Conservation (phyloP, 805 yeast species). For the Kodamaea laetipori region DNA sequence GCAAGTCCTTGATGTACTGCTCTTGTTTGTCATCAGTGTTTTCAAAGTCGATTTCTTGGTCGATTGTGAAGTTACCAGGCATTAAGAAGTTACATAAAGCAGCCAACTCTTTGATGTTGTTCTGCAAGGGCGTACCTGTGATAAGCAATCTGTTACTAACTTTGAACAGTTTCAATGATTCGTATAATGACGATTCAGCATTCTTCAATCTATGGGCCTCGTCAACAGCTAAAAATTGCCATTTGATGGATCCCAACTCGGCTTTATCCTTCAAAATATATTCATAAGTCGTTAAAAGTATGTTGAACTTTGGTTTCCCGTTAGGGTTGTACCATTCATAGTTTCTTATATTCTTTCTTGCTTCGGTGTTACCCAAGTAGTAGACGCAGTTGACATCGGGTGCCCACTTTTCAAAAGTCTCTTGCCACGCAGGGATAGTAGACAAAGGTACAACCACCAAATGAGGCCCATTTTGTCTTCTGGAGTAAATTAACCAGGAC, state of each 20-base stretch:
- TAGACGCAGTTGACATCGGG: conserved; percentile 93
- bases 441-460: conserved; percentile 94
- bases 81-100: conserved; percentile 92
- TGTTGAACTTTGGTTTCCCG: conserved; percentile 82
- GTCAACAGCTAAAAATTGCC: conserved; percentile 98
- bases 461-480: conserved; percentile 98
- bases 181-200: conserved; percentile 90
- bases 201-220: conserved; percentile 97
- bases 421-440: conserved; percentile 99
- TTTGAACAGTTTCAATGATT: conserved; percentile 78
- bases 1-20: conserved; percentile 81
- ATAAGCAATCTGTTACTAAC: conserved; percentile 83
- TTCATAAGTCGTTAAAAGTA: conserved; percentile 93
- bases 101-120: conserved; percentile 91
- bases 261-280: conserved; percentile 86
- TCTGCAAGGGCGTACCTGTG: conserved; percentile 98
- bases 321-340: conserved; percentile 74
- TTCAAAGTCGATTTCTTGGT: conserved; percentile 94
- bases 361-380: conserved; percentile 87
- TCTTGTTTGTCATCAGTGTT: conserved; percentile 87
- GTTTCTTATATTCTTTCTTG: conserved; percentile 80
- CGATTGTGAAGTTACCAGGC: conserved; percentile 92
- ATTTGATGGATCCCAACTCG: conserved; percentile 78
- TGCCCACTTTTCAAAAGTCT: conserved; percentile 96
- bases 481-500: conserved; percentile 91